A percentile compares a stretch with the other conserved stretches of the same genome.
These are phyloP conservation scores for Tylopilus plumbeoviolaceoides DNA, from an alignment of 768 basidiomycete genomes.

Conservation along the genomic window DNA sequence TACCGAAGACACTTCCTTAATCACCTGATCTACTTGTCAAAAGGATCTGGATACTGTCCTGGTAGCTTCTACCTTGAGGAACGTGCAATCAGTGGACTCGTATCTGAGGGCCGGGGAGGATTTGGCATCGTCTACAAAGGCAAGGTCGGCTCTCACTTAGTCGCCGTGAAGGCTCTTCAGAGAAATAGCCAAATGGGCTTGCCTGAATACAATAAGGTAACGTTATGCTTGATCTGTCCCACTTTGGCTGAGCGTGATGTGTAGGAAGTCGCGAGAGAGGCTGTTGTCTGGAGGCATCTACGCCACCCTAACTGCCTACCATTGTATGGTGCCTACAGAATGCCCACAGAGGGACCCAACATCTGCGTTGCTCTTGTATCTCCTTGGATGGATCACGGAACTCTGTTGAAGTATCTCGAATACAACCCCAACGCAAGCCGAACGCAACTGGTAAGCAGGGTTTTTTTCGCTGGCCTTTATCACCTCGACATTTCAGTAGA, in stretches of 20 bases:
- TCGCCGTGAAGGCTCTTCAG: constrained; percentile 27
- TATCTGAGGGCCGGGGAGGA: constrained; percentile 10
- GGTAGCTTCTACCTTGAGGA: constrained; percentile 8
- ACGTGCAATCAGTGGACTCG: constrained; percentile 7
- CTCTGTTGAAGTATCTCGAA: constrained; percentile 29
- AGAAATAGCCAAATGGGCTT: background rate
- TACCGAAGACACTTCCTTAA: constrained; percentile 18
- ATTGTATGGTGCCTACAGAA: constrained; percentile 30
- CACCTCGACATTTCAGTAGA: constrained; percentile 23
- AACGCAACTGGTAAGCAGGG: constrained; percentile 29
- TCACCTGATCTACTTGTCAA: constrained; percentile 19
- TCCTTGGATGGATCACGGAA: constrained; percentile 37
- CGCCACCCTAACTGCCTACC: constrained; percentile 35
- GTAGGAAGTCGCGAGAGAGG: constrained; percentile 30
- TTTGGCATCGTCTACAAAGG: constrained; percentile 23
- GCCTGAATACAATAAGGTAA: constrained; percentile 19
- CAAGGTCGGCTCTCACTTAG: constrained; percentile 14
- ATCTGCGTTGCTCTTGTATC: constrained; percentile 30
- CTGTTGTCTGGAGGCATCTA: constrained; percentile 33
- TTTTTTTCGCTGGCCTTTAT: background rate
- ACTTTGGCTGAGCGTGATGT: background rate
- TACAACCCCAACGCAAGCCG: constrained; percentile 21
- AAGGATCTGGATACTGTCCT: constrained; percentile 18
- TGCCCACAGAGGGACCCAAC: constrained; percentile 15
- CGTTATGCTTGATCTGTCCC: background rate